phyloP scores from a whole-genome alignment of 1,139 yeast species.

The Ogataea hybrid region DNA sequence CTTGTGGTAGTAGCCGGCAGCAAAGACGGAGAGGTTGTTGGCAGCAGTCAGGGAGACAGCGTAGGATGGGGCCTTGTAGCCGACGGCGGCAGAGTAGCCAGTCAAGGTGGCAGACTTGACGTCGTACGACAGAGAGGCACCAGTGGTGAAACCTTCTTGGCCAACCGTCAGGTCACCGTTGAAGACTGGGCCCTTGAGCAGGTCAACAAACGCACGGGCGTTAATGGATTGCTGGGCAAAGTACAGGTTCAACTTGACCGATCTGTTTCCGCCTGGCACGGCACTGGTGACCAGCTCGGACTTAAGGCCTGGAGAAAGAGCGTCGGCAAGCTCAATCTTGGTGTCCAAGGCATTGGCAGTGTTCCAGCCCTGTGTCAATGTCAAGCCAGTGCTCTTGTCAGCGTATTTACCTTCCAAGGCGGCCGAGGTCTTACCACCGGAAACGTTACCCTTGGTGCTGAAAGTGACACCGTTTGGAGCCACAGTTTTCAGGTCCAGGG shows the following conservation, averaged over 20 bases:
- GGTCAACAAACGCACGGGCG: constrained; percentile 93
- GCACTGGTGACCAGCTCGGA: constrained; percentile 88
- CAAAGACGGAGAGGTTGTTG: constrained; percentile 84
- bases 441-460: constrained; percentile 91
- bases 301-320: constrained; percentile 93
- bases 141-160: constrained; percentile 95
- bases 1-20: constrained; percentile 97
- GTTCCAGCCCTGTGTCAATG: constrained; percentile 97
- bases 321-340: constrained; percentile 89
- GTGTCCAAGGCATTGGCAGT: constrained; percentile 90
- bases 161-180: constrained; percentile 94
- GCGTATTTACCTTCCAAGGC: constrained; percentile 89
- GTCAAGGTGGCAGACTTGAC: constrained; percentile 89
- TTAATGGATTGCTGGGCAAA: constrained; percentile 92
- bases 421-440: constrained; percentile 82
- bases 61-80: constrained; percentile 88
- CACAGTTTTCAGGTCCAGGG: constrained; percentile 84
- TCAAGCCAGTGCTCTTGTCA: constrained; percentile 91
- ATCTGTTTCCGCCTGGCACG: constrained; percentile 86
- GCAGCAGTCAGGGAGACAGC: constrained; percentile 87
- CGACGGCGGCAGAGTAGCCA: constrained; percentile 92
- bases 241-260: constrained; percentile 87
- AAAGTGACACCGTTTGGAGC: constrained; percentile 98
- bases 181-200: constrained; percentile 93
- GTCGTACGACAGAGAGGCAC: constrained; percentile 97